A percentile compares a stretch with the other conserved stretches of the same genome.
These are phyloP conservation scores for Paraglomus brasilianum DNA, from an alignment of 192 early-diverging fungal species.

Conservation along the genomic window DNA sequence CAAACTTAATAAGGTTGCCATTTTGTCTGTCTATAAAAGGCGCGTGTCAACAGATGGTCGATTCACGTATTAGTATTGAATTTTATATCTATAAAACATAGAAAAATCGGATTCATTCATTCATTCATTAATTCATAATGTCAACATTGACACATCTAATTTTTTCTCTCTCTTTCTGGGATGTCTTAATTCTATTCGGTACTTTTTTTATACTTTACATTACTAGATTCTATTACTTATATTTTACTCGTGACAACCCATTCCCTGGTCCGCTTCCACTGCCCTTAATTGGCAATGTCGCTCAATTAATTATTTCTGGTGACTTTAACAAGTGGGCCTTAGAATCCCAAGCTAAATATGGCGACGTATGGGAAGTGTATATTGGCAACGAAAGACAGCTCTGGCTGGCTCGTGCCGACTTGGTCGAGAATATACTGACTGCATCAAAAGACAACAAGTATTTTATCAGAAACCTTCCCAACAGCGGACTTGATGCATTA, in stretches of 20 bases:
- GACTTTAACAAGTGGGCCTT: background rate
- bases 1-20: too few relatives aligned
- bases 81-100: too few relatives aligned
- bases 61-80: too few relatives aligned
- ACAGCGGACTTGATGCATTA: background rate
- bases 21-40: too few relatives aligned
- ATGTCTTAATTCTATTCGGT: too few relatives aligned
- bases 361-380: constrained; percentile 22
- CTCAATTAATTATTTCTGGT: background rate
- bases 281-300: constrained; percentile 18
- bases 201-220: background rate
- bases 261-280: constrained; percentile 16
- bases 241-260: background rate
- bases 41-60: too few relatives aligned
- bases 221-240: constrained; percentile 6
- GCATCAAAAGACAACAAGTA: background rate
- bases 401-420: background rate
- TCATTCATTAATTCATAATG: too few relatives aligned
- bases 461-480: too few relatives aligned
- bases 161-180: too few relatives aligned
- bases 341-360: background rate
- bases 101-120: too few relatives aligned
- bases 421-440: constrained; percentile 5
- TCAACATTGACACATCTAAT: too few relatives aligned
- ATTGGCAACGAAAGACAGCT: constrained; percentile 16